Evolutionary conservation across 495 filamentous ascomycete genomes (phyloP).

Genomic region (Margaritispora aquatica): DNA sequence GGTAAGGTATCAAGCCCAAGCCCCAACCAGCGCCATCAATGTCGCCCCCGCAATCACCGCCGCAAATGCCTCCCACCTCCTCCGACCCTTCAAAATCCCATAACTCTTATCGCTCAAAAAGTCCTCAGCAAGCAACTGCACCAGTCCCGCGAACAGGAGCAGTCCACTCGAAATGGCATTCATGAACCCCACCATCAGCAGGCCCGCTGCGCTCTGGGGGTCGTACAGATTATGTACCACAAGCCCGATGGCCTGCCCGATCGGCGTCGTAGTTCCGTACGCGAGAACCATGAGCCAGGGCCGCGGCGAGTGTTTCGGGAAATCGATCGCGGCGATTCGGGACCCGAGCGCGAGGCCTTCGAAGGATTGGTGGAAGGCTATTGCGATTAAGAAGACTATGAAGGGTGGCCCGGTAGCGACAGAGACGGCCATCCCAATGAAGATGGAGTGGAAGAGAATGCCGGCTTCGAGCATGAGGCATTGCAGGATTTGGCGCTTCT

Average conservation of each 20-base stretch:
- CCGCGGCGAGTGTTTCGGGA: constrained; percentile 44
- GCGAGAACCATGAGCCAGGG: constrained; percentile 96
- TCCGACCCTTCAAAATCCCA: constrained; percentile 58
- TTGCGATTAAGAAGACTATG: constrained; percentile 72
- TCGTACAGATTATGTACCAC: constrained; percentile 79
- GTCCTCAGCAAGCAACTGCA: constrained; percentile 89
- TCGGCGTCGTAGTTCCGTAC: constrained; percentile 84
- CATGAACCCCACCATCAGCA: constrained; percentile 88
- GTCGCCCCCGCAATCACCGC: constrained; percentile 70
- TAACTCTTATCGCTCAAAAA: constrained; percentile 90
- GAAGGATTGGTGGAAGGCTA: constrained; percentile 74
- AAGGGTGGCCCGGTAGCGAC: constrained; percentile 75
- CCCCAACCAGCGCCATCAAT: constrained; percentile 85
- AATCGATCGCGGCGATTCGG: constrained; percentile 61
- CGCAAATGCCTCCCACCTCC: constrained; percentile 66
- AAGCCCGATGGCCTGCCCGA: constrained; percentile 86
- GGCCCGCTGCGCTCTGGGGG: constrained; percentile 69
- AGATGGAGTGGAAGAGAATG: constrained; percentile 81
- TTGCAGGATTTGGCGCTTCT: constrained; percentile 63
- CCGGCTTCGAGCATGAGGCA: constrained; percentile 77
- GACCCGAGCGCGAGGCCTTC: constrained; percentile 71
- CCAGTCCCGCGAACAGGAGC: constrained; percentile 83
- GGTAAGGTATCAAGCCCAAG: constrained; percentile 58
- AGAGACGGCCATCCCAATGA: constrained; percentile 86
- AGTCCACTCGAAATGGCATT: constrained; percentile 86